Evolutionary conservation across 805 yeast genomes (phyloP), one percentile per base, ranked within the genome.

Genomic region (Lachancea thermotolerans): DNA sequence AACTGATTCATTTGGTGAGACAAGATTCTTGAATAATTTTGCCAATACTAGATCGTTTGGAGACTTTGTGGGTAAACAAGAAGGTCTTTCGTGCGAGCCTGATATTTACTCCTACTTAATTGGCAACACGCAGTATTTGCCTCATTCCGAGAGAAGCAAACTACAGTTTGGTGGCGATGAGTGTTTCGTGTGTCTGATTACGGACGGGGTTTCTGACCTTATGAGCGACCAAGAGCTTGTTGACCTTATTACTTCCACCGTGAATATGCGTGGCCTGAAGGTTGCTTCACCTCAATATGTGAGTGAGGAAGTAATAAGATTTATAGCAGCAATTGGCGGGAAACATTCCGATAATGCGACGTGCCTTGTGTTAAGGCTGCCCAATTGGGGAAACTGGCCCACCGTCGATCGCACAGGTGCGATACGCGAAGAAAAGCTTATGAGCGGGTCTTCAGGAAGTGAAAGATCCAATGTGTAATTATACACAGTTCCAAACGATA

Each of bases 321-420:
- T 81, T 61, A 83, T 89, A 10, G 89, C 84, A 59, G 85, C 85
- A 35, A 75, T 90, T 8, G 95, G 95, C 11, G 93, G 95, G 2
- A 60, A 49, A 48, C 57, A 60, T 28, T 89, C 86, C 56, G 99
- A 93, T 62, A 93, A 93, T 65, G 95, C 98, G n/a, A 88, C 97
- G 2, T 88, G 96, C 60, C 58, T 84, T 50, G 85, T 93, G 4
- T 65, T 91, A 10, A 70, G 95, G 48, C 68, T 93, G 45, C 73
- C 76, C 31, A 96, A 96, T 9, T 93, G 99, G 99, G 96, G 96
- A 5, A 75, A 79, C 45, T 93, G 99, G 97, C 91, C 93, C 7
- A 66, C 75, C 45, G 58, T 71, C 3, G 98, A 91, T 66, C 69
- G 95, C 39, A 88, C 97, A 0, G 97, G 96, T 0, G 75, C 73